Evolutionary conservation across 169 alveolate species (phyloP), one percentile per base, ranked within the genome.

Genomic region (Babesia divergens): DNA sequence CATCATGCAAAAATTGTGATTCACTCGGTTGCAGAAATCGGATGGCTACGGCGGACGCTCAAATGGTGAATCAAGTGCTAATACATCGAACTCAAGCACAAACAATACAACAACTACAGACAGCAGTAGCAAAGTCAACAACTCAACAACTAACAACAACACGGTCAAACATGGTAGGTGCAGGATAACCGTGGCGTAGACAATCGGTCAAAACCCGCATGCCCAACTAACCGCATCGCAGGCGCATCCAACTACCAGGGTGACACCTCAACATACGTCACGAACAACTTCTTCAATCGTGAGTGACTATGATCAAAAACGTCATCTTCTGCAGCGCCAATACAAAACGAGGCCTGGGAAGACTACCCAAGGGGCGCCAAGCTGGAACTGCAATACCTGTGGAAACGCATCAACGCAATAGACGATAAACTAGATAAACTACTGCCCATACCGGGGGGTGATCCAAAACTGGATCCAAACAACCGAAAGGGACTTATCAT

Each of bases 281-380:
- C 87, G 18, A 79, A 79, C 65, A 79, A 79, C 69, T 79, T 79
- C 42, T 79, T 43, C 67, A 79, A 79, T 26, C 83, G 85, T 64
- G 22, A 62, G 85, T 55, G 16, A 6, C 8, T 9, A 6, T 7
- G 26, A 64, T 18, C 16, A 18, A 35, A 3, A 3, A 16, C 0
- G 24, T 34, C 29, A 9, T n/a, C 49, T 34, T 1, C 26, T 31
- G 31, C 72, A 65, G 84, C 85, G 6, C 62, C 77, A 3, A 51
- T 24, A 7, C 43, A 46, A n/a, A 66, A 65, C 31, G 66, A n/a
- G 34, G 51, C 72, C 4, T 42, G 26, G 49, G 59, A 62, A 1
- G 72, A 4, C 0, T 26, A 59, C 55, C 59, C 85, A 11, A 55
- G 44, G 34, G 85, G 77, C 35, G 85, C 77, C 8, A 55, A 54